Evolutionary conservation across 805 yeast genomes (phyloP).

Genomic region (Spathaspora sp.): DNA sequence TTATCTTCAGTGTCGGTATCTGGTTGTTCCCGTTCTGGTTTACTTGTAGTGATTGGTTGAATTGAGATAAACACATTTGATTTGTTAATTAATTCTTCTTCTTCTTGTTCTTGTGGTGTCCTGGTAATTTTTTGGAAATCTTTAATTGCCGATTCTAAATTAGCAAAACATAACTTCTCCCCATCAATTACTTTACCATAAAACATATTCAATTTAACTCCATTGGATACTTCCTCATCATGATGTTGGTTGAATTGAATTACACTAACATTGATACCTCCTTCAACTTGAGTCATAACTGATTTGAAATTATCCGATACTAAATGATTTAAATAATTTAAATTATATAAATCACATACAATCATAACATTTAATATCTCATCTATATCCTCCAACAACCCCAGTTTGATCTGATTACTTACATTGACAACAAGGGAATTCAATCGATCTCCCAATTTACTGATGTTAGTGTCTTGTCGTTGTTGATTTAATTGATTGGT

Average conservation of each 20-base stretch:
- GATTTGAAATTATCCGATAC: constrained; percentile 53
- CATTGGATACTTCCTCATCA: constrained; percentile 14
- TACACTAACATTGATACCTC: constrained; percentile 62
- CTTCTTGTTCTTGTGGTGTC: constrained; percentile 13
- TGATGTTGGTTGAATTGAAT: constrained; percentile 41
- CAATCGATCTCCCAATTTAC: constrained; percentile 13
- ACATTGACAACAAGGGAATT: constrained; percentile 28
- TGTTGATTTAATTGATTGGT: constrained; percentile 38
- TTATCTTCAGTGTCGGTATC: constrained; percentile 17
- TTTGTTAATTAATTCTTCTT: constrained; percentile 20
- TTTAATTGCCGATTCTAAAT: constrained; percentile 71
- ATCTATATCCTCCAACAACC: constrained; percentile 54
- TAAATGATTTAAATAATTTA: constrained; percentile 43
- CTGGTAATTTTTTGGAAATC: constrained; percentile 21
- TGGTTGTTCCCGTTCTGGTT: constrained; percentile 17
- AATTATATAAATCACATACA: constrained; percentile 63
- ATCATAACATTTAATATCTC: constrained; percentile 41
- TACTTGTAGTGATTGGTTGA: constrained; percentile 46
- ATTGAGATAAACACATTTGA: constrained; percentile 72
- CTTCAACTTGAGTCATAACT: constrained; percentile 75
- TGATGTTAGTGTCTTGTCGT: constrained; percentile 22
- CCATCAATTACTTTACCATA: constrained; percentile 78
- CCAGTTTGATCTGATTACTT: constrained; percentile 45
- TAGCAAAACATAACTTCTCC: constrained; percentile 84
- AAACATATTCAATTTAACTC: constrained; percentile 61